Conservation (phyloP, 1,139 yeast genomes). For the Wickerhamomyces sp. region DNA sequence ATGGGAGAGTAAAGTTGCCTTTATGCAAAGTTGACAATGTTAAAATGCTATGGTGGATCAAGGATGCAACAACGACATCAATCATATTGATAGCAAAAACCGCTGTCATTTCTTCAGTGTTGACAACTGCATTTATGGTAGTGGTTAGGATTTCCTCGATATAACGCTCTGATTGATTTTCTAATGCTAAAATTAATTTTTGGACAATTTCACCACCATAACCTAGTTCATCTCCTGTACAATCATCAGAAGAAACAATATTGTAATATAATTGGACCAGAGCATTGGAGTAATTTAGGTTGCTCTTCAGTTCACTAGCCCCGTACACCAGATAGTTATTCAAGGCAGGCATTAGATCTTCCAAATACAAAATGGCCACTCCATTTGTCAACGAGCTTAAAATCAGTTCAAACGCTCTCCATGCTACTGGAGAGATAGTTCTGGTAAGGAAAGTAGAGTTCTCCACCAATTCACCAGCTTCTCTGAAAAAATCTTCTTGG, state of each 20-base stretch:
- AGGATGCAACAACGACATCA: conserved; percentile 62
- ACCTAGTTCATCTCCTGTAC: conserved; percentile 19
- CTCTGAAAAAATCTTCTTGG: conserved; percentile 77
- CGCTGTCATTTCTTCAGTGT: conserved; percentile 26
- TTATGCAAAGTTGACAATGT: conserved; percentile 53
- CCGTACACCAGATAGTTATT: conserved; percentile 81
- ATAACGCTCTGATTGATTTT: conserved; percentile 23
- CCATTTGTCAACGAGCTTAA: conserved; percentile 50
- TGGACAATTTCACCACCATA: conserved; percentile 28
- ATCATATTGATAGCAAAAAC: conserved; percentile 52
- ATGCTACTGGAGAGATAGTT: conserved; percentile 66
- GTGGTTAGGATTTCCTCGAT: conserved; percentile 24
- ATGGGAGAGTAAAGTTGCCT: conserved; percentile 39
- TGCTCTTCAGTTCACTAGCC: conserved; percentile 26
- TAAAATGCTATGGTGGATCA: conserved; percentile 56
- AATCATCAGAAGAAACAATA: conserved; percentile 27
- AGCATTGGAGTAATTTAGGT: conserved; percentile 29
- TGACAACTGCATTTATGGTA: conserved; percentile 24
- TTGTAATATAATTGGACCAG: conserved; percentile 34
- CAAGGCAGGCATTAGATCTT: conserved; percentile 71
- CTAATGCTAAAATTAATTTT: conserved; percentile 30
- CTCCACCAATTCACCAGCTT: conserved; percentile 80
- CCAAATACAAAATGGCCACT: conserved; percentile 55
- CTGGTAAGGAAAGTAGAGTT: conserved; percentile 77
- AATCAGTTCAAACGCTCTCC: conserved; percentile 63